These are phyloP conservation scores for Russula compacta DNA, from an alignment of 768 basidiomycete species.

Conservation along the genomic window DNA sequence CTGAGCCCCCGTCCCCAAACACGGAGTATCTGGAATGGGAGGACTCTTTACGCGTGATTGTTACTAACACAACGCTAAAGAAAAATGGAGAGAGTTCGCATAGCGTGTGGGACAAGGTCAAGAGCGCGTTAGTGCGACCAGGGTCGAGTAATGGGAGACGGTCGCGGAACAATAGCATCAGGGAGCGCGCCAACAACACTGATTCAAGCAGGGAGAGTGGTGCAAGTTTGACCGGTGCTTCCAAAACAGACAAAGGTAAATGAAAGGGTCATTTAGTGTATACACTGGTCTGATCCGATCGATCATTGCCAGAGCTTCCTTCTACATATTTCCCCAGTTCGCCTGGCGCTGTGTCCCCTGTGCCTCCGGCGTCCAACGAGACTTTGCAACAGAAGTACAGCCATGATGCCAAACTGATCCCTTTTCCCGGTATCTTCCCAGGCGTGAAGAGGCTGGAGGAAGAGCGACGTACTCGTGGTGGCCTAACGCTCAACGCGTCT, in stretches of 20 bases:
- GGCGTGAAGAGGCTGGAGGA: slow-evolving; percentile 75
- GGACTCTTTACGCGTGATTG: slow-evolving; percentile 22
- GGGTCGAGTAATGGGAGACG: slow-evolving; percentile 62
- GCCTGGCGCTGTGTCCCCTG: slow-evolving; percentile 60
- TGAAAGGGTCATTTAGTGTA: background rate
- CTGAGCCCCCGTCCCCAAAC: slow-evolving; percentile 48
- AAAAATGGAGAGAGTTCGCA: slow-evolving; percentile 46
- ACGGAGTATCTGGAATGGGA: slow-evolving; percentile 26
- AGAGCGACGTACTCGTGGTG: slow-evolving; percentile 48
- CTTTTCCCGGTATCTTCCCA: slow-evolving; percentile 89
- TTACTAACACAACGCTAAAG: slow-evolving; percentile 36
- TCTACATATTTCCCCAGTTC: slow-evolving; percentile 35
- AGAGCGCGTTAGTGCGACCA: slow-evolving; percentile 55
- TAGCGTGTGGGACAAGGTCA: slow-evolving; percentile 66
- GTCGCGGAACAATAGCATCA: slow-evolving; percentile 71
- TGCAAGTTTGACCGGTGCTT: slow-evolving; percentile 18
- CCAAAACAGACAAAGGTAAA: slow-evolving; percentile 17
- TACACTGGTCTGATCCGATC: background rate
- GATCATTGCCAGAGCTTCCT: slow-evolving; percentile 6
- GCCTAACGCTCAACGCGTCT: slow-evolving; percentile 39
- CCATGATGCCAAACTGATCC: slow-evolving; percentile 65
- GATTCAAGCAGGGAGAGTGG: slow-evolving; percentile 32
- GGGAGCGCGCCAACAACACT: slow-evolving; percentile 55
- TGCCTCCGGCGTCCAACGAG: slow-evolving; percentile 62
- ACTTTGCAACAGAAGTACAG: slow-evolving; percentile 66